These are phyloP conservation scores for Oryza glumipatula DNA, from an alignment of 176 grass and related monocot species.

Conservation along the genomic window DNA sequence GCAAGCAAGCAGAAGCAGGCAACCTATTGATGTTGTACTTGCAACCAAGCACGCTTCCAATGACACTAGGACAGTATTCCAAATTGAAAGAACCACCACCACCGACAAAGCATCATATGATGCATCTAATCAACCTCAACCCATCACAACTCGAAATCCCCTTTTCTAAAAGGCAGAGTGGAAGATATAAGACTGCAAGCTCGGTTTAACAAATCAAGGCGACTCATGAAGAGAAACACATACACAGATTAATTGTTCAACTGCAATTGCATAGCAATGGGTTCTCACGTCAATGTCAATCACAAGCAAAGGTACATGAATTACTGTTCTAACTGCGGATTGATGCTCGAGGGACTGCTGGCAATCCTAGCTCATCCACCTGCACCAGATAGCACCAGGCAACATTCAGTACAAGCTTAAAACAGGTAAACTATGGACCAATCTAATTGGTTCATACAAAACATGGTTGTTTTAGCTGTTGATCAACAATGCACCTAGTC, in stretches of 20 bases:
- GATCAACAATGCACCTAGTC: not conserved
- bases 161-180: not conserved
- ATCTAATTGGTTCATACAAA: not conserved
- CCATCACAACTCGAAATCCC: not conserved
- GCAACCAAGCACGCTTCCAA: not conserved
- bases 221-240: conserved; percentile 1
- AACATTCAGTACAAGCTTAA: conserved; percentile 6
- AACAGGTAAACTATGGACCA: not conserved
- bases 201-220: not conserved
- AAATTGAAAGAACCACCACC: not conserved
- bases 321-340: conserved; percentile 60
- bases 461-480: not conserved
- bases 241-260: conserved; percentile 35
- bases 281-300: conserved; percentile 39
- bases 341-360: conserved; percentile 72
- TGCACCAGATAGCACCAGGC: conserved; percentile 46
- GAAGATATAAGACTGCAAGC: not conserved
- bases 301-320: not conserved
- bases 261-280: not conserved
- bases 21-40: conserved; percentile 7
- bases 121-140: not conserved
- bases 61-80: not conserved
- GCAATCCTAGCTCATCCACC: conserved; percentile 82
- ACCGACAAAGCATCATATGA: not conserved
- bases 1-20: not conserved